These are phyloP conservation scores for Acidiella bohemica DNA, from an alignment of 495 filamentous ascomycete species.

Conservation along the genomic window DNA sequence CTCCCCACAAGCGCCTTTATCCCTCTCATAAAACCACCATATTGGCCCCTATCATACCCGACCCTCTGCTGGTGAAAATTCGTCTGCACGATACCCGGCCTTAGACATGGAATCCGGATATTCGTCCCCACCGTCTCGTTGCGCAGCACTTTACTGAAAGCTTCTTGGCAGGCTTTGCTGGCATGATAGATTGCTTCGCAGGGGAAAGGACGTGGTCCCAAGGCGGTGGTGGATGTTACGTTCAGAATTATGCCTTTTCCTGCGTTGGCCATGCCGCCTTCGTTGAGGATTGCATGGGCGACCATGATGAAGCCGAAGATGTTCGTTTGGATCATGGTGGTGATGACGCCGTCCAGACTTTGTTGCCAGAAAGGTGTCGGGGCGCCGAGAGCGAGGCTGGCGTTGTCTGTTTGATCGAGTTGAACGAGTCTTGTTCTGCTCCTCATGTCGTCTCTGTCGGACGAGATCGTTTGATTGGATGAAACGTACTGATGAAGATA, in stretches of 20 bases:
- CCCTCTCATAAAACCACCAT: conserved; percentile 28
- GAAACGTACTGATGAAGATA: conserved; percentile 32
- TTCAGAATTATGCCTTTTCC: conserved; percentile 30
- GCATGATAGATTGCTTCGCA: conserved; percentile 32
- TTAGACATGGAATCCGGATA: conserved; percentile 28
- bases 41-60: conserved; percentile 24
- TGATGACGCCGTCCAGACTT: conserved; percentile 22
- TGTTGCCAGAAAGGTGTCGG: conserved; percentile 21
- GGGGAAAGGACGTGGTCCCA: conserved; percentile 29
- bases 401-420: no score
- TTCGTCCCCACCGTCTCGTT: conserved; percentile 28
- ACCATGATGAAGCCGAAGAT: conserved; percentile 28
- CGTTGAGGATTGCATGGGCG: conserved; percentile 27
- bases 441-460: no score
- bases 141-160: conserved; percentile 29
- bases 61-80: conserved; percentile 32
- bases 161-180: conserved; percentile 31
- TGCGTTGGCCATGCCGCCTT: conserved; percentile 19
- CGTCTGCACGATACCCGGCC: conserved; percentile 29
- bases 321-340: conserved; percentile 28
- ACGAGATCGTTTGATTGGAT: no score
- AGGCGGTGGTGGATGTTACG: conserved; percentile 28
- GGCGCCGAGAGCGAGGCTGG: conserved; percentile 30
- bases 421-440: no score
- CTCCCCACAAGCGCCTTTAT: conserved; percentile 23